These are phyloP conservation scores for Eremochloa ophiuroides DNA, from an alignment of 176 grass and related monocot genomes.

Conservation along the genomic window DNA sequence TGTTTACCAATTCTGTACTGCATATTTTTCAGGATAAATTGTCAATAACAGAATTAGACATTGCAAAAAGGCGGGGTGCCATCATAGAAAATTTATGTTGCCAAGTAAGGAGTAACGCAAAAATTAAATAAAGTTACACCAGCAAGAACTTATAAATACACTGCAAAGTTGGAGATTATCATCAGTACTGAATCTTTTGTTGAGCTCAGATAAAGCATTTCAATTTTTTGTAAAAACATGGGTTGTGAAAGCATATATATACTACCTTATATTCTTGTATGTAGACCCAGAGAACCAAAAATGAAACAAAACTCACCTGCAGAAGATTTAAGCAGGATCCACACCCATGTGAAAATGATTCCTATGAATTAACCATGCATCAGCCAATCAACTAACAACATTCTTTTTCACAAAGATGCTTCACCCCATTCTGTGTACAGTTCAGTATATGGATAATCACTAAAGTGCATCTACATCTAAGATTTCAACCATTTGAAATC, in stretches of 20 bases:
- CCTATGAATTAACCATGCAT: background rate
- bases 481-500: slow-evolving; percentile 30
- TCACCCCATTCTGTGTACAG: background rate
- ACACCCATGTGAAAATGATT: slow-evolving; percentile 5
- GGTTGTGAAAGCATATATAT: background rate
- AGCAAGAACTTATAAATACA: background rate
- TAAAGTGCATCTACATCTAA: background rate
- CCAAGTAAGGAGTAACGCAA: background rate
- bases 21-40: background rate
- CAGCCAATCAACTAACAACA: background rate
- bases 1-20: background rate
- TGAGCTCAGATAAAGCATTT: background rate
- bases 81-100: background rate
- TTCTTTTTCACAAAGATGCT: background rate
- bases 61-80: background rate
- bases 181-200: slow-evolving; percentile 14
- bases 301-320: slow-evolving; percentile 8
- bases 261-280: background rate
- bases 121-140: background rate
- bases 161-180: background rate
- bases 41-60: background rate
- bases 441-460: background rate
- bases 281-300: background rate
- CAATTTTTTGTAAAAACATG: background rate
- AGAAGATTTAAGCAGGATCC: slow-evolving; percentile 5